Conservation (phyloP, 2,329 filamentous ascomycete genomes). For the Alternaria brassicicola region DNA sequence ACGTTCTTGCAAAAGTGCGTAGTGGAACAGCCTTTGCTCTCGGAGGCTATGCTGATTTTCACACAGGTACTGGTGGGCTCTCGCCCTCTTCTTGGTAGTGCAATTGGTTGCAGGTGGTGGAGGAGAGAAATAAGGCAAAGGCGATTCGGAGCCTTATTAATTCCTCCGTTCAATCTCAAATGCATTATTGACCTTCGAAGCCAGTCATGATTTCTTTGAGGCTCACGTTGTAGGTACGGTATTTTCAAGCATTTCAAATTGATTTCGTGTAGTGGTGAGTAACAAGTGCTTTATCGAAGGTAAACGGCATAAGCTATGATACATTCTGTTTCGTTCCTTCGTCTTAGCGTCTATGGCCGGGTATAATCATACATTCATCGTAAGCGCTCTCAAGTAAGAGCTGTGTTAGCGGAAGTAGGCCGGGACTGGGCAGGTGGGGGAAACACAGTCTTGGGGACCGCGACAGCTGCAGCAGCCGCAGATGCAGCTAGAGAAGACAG, state of each 20-base stretch:
- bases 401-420: slow-evolving; percentile 4
- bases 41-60: slow-evolving; percentile 17
- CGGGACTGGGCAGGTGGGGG: not conserved
- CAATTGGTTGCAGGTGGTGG: slow-evolving; percentile 54
- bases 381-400: slow-evolving; percentile 3
- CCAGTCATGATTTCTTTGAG: not conserved
- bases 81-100: slow-evolving; percentile 55
- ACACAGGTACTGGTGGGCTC: slow-evolving; percentile 58
- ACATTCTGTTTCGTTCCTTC: slow-evolving; percentile 1
- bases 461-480: slow-evolving; percentile 1
- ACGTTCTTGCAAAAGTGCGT: slow-evolving; percentile 59
- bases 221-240: not conserved
- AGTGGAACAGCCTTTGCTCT: not conserved
- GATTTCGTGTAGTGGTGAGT: not conserved
- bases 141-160: not conserved
- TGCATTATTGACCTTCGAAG: not conserved
- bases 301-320: slow-evolving; percentile 6
- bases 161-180: not conserved
- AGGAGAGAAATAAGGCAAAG: slow-evolving; percentile 27
- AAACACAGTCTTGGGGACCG: slow-evolving; percentile 2
- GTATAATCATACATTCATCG: slow-evolving; percentile 4
- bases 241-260: not conserved
- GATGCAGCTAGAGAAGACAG: slow-evolving; percentile 9
- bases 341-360: not conserved
- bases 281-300: not conserved